These are phyloP conservation scores for Plasmodium cynomolgi DNA, from an alignment of 169 alveolate species.

Conservation along the genomic window DNA sequence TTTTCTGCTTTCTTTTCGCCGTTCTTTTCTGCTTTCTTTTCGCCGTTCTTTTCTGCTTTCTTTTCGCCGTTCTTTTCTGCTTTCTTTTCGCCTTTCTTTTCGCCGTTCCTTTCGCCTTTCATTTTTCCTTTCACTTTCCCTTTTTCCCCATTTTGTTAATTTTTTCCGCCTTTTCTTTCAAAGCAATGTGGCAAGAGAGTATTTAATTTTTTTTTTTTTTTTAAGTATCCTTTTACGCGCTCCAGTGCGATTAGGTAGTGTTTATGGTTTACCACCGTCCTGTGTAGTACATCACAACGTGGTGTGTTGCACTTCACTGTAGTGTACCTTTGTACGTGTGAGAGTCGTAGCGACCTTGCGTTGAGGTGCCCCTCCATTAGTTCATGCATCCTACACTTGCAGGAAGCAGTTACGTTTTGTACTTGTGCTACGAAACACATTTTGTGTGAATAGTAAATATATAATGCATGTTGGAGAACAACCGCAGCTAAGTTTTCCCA, in stretches of 20 bases:
- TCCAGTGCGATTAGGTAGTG: background rate
- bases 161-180: background rate
- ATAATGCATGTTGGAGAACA: background rate
- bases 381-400: background rate
- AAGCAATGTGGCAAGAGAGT: background rate
- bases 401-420: background rate
- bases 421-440: background rate
- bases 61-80: no score
- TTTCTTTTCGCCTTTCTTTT: background rate
- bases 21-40: background rate
- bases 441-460: background rate
- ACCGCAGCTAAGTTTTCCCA: background rate
- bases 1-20: background rate
- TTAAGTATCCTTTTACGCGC: background rate
- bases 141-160: background rate
- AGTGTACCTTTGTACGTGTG: background rate
- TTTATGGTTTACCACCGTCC: background rate
- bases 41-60: background rate
- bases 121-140: no score
- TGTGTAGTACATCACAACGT: background rate
- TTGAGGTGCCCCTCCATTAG: background rate
- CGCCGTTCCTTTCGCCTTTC: no score
- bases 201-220: slow-evolving; percentile 1
- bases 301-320: background rate
- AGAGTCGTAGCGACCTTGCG: background rate